A percentile compares a stretch with the other conserved stretches of the same genome.
Evolutionary conservation across 2,329 filamentous ascomycete species (phyloP).

Genomic region (Periconia sp.): DNA sequence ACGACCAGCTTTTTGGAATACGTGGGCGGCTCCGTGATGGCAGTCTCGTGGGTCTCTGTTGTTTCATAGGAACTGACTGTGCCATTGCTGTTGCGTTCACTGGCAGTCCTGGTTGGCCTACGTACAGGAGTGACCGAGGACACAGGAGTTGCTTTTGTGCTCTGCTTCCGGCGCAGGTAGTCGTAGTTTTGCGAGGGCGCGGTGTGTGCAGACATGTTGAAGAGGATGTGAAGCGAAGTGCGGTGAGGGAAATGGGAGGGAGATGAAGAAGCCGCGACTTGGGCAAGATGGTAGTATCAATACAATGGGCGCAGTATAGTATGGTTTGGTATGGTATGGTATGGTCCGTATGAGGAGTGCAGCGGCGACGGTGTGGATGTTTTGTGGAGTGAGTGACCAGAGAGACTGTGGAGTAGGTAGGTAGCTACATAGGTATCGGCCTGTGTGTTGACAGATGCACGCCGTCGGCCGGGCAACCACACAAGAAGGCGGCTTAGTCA

Average conservation of each 20-base stretch:
- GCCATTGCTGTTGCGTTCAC: constrained; percentile 77
- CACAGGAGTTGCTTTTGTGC: constrained; percentile 38
- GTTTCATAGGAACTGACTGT: constrained; percentile 86
- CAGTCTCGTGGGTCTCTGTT: constrained; percentile 74
- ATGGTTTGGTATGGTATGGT: too few species aligned
- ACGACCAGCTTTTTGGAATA: constrained; percentile 99
- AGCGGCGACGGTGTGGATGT: constrained; percentile 7
- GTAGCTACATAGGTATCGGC: not conserved
- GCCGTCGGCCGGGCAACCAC: not conserved
- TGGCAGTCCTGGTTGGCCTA: constrained; percentile 55
- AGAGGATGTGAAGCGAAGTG: not conserved
- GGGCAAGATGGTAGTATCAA: not conserved
- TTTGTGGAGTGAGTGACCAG: constrained; percentile 14
- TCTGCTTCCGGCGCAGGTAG: constrained; percentile 60
- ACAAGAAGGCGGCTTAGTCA: not conserved
- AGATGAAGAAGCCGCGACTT: not conserved
- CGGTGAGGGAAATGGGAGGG: not conserved
- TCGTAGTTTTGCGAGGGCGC: constrained; percentile 52
- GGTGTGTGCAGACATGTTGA: constrained; percentile 27
- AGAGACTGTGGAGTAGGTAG: not conserved
- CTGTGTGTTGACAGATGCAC: not conserved
- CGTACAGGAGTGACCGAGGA: constrained; percentile 36
- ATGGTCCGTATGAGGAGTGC: constrained; percentile 5
- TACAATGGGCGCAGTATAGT: not conserved
- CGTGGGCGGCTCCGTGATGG: constrained; percentile 84